Percentiles rank a stretch among this genome's conserved stretches.
Evolutionary conservation across 202 grass and related monocot genomes (phyloP).

Genomic region (Saccharum hybrid): DNA sequence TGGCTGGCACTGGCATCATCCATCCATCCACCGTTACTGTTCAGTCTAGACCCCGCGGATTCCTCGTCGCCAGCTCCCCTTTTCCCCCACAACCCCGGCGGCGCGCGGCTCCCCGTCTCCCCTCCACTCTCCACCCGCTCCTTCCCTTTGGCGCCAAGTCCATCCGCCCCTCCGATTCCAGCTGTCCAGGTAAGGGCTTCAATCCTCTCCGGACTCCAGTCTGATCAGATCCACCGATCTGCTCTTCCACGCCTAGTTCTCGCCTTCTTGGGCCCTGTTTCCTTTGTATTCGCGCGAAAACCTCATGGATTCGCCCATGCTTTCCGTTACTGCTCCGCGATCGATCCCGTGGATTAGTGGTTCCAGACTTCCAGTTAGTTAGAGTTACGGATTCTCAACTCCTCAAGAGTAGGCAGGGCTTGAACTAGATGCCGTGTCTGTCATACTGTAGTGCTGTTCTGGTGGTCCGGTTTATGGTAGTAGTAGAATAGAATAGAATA

Average conservation of each 20-base stretch:
- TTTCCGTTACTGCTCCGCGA: neutral
- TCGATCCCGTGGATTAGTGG: neutral
- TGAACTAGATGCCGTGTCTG: neutral
- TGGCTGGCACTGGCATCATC: neutral
- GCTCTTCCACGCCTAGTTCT: too few relatives aligned
- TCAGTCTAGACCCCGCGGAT: neutral
- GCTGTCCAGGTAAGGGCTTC: neutral
- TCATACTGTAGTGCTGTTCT: neutral
- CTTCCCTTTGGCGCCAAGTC: conserved; percentile 13
- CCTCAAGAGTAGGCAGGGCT: neutral
- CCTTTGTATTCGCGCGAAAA: neutral
- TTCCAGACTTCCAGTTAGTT: neutral
- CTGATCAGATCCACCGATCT: neutral
- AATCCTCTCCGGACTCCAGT: neutral
- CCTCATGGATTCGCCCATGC: neutral
- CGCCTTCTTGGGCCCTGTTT: too few relatives aligned
- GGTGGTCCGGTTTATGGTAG: too few relatives aligned
- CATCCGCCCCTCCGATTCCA: neutral
- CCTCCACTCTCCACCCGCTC: neutral
- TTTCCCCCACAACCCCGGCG: conserved; percentile 16
- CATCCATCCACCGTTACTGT: neutral
- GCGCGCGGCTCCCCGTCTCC: neutral
- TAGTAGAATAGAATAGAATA: neutral
- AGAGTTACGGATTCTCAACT: neutral
- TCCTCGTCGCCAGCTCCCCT: neutral